Evolutionary conservation across 768 basidiomycete genomes (phyloP).

Genomic region (Heimioporus sp.): DNA sequence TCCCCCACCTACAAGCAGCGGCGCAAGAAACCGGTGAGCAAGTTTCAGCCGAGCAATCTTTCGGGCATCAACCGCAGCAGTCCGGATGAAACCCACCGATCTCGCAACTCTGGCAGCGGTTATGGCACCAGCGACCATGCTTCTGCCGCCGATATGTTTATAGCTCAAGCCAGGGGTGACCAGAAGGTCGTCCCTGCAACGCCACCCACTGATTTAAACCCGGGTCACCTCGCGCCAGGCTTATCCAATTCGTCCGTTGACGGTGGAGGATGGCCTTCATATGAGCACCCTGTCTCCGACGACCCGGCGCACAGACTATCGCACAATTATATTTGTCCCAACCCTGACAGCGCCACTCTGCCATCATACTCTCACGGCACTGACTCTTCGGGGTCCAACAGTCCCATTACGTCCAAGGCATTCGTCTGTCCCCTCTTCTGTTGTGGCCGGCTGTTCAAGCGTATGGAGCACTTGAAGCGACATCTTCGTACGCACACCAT

Average conservation of each 20-base stretch:
- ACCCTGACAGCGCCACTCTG: slow-evolving; percentile 12
- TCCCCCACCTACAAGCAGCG: slow-evolving; percentile 88
- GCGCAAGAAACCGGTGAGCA: slow-evolving; percentile 65
- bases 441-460: slow-evolving; percentile 85
- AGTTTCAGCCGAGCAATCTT: slow-evolving; percentile 24
- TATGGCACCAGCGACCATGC: slow-evolving; percentile 33
- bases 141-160: slow-evolving; percentile 67
- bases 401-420: slow-evolving; percentile 50
- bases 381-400: slow-evolving; percentile 19
- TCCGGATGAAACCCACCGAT: slow-evolving; percentile 18
- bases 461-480: slow-evolving; percentile 87
- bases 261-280: slow-evolving; percentile 15
- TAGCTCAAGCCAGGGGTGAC: slow-evolving; percentile 59
- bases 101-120: slow-evolving; percentile 23
- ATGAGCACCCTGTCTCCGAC: slow-evolving; percentile 18
- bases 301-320: slow-evolving; percentile 17
- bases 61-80: slow-evolving; percentile 27
- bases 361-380: slow-evolving; percentile 20
- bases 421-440: slow-evolving; percentile 83
- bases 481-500: slow-evolving; percentile 88
- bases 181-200: slow-evolving; percentile 28
- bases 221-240: slow-evolving; percentile 19
- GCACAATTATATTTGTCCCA: slow-evolving; percentile 14
- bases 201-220: slow-evolving; percentile 15
- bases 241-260: slow-evolving; percentile 22